A percentile compares a stretch with the other conserved stretches of the same genome.
Conservation (phyloP, 2,329 filamentous ascomycete genomes). For the Massarina eburnea region DNA sequence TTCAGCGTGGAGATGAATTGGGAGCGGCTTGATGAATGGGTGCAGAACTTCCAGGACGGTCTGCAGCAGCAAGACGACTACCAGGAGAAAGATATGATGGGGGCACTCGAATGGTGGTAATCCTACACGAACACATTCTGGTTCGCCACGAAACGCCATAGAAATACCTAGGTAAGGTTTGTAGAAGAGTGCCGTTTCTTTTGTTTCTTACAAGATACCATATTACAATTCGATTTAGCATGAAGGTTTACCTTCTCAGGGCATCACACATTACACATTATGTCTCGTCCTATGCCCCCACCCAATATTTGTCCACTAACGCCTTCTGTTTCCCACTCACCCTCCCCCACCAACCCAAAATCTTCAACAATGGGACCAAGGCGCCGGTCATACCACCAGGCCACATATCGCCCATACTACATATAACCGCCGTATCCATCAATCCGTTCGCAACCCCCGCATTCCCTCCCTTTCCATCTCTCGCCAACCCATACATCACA, state of each 20-base stretch:
- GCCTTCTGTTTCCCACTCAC: background rate
- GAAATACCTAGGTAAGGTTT: too few relatives aligned
- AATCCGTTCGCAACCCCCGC: background rate
- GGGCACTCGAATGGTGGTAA: background rate
- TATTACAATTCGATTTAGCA: too few relatives aligned
- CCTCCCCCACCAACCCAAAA: background rate
- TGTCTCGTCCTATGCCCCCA: too few relatives aligned
- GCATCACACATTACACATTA: too few relatives aligned
- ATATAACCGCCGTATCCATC: background rate
- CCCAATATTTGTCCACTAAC: background rate
- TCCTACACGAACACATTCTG: too few relatives aligned
- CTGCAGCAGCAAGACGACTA: background rate
- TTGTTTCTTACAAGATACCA: too few relatives aligned
- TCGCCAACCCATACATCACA: background rate
- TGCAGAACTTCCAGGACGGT: slow-evolving; percentile 2
- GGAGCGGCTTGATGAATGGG: slow-evolving; percentile 9
- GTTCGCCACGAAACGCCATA: too few relatives aligned
- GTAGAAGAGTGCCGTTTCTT: too few relatives aligned
- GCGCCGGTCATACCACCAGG: background rate
- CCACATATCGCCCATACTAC: background rate
- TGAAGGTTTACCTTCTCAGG: too few relatives aligned
- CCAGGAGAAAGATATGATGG: background rate
- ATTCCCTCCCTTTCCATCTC: background rate
- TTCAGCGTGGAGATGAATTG: slow-evolving; percentile 10
- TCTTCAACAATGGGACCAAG: background rate